A percentile compares a stretch with the other conserved stretches of the same genome.
phyloP scores from a whole-genome alignment of 371 early-diverging fungal genomes.

The Circinella minor region DNA sequence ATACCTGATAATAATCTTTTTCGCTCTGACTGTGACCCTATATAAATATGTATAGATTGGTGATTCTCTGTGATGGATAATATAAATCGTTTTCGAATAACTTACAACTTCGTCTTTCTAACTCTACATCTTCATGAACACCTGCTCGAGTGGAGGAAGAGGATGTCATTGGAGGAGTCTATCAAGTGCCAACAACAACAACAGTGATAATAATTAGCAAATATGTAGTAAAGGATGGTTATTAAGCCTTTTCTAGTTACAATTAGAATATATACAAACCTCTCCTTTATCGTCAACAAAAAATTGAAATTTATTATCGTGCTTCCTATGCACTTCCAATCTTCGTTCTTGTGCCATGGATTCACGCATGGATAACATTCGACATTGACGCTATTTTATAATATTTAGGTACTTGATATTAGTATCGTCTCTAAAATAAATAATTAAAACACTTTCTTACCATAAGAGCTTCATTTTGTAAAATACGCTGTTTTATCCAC shows the following conservation, averaged over 20 bases:
- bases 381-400: constrained; percentile 8
- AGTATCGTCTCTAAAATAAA: not conserved
- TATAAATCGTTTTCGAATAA: not conserved
- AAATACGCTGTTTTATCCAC: constrained; percentile 21
- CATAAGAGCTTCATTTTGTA: constrained; percentile 16
- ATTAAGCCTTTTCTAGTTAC: not conserved
- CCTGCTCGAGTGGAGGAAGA: not conserved
- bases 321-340: constrained; percentile 15
- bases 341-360: constrained; percentile 6
- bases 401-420: not conserved
- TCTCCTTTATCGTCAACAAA: constrained; percentile 25
- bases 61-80: too few species aligned
- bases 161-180: not conserved
- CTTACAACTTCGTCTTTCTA: not conserved
- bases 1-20: constrained; percentile 30
- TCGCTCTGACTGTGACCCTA: constrained; percentile 38
- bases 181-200: not conserved
- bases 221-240: too few species aligned
- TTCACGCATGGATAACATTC: constrained; percentile 10
- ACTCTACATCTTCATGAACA: not conserved
- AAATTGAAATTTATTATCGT: constrained; percentile 12
- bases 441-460: constrained; percentile 11
- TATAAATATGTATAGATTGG: too few species aligned
- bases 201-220: too few species aligned
- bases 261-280: constrained; percentile 5